These are phyloP conservation scores for Glycyrrhiza uralensis DNA, from an alignment of 306 rosid genomes.

Conservation along the genomic window DNA sequence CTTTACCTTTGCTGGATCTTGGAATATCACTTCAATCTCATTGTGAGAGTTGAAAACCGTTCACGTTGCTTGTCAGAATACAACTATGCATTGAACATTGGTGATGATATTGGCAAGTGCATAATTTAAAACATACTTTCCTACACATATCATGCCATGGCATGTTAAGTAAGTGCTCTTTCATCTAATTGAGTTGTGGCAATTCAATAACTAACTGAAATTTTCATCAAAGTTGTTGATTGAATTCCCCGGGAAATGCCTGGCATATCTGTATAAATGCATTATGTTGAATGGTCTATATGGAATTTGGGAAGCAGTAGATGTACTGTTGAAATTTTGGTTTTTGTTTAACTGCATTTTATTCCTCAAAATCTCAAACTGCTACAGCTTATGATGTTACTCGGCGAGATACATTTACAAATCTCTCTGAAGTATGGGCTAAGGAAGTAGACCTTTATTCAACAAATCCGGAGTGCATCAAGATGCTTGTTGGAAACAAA, in stretches of 20 bases:
- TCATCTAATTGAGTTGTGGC: neutral
- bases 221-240: neutral
- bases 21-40: neutral
- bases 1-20: neutral
- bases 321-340: neutral
- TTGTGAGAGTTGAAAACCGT: neutral
- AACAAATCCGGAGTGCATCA: constrained; percentile 93
- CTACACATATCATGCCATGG: neutral
- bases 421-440: constrained; percentile 90
- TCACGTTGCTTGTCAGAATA: neutral
- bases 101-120: neutral
- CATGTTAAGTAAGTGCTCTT: constrained; percentile 2
- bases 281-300: neutral
- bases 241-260: neutral
- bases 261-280: constrained; percentile 12
- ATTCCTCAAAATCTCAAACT: constrained; percentile 19
- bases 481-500: constrained; percentile 98
- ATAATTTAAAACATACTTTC: constrained; percentile 2
- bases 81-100: neutral
- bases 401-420: constrained; percentile 81
- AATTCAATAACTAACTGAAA: constrained; percentile 9
- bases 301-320: neutral
- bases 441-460: constrained; percentile 92
- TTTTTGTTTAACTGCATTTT: constrained; percentile 5
- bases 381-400: constrained; percentile 83